Evolutionary conservation across 75 land plant species (phyloP).

Genomic region (Pinus albicaulis): DNA sequence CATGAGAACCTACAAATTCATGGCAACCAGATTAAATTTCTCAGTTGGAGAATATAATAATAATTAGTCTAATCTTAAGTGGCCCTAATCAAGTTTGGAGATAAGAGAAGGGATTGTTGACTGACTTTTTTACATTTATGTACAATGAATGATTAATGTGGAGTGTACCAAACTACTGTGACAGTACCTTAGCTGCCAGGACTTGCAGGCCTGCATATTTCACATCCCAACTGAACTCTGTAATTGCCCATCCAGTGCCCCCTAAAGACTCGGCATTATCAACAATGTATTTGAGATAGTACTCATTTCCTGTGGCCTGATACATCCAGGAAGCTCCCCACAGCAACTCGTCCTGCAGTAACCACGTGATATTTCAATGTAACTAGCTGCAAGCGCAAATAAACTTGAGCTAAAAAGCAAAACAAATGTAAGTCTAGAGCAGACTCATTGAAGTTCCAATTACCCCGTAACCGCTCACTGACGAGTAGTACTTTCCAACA

Average conservation of each 20-base stretch:
- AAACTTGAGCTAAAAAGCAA: not conserved
- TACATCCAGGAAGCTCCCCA: slow-evolving; percentile 46
- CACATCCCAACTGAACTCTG: slow-evolving; percentile 67
- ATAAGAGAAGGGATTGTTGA: not conserved
- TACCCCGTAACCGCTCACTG: slow-evolving; percentile 37
- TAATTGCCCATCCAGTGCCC: slow-evolving; percentile 54
- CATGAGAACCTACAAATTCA: slow-evolving; percentile 15
- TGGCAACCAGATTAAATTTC: not conserved
- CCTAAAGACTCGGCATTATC: slow-evolving; percentile 42
- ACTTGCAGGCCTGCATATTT: slow-evolving; percentile 65
- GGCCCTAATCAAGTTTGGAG: not conserved
- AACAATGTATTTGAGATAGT: slow-evolving; percentile 37
- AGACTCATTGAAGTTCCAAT: not conserved
- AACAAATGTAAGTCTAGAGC: not conserved
- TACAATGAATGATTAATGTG: not conserved
- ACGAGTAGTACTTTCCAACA: slow-evolving; percentile 31
- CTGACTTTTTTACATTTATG: not conserved
- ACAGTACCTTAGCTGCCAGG: slow-evolving; percentile 50
- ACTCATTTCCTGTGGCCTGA: slow-evolving; percentile 24
- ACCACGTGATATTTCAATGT: not conserved
- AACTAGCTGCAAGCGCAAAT: not conserved
- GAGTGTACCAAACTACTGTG: not conserved
- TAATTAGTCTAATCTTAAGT: not conserved
- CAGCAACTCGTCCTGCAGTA: slow-evolving; percentile 35
- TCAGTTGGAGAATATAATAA: not conserved